phyloP scores from a whole-genome alignment of 2,329 filamentous ascomycete species.

The Botrytis cinerea region DNA sequence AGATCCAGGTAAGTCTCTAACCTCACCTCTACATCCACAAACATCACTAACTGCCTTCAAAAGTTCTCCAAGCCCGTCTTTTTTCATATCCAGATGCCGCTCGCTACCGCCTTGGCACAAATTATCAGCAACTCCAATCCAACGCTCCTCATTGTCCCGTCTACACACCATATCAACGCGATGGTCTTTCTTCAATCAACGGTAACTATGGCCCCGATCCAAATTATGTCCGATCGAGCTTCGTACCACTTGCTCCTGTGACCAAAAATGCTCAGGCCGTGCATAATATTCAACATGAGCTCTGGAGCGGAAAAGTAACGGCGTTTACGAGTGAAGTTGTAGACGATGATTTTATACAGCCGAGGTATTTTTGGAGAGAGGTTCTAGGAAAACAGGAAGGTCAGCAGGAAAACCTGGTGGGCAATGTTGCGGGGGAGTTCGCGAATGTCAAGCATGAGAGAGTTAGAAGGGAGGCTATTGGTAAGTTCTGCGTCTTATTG shows the following conservation, averaged over 20 bases:
- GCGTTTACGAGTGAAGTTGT: constrained; percentile 34
- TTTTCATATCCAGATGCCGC: constrained; percentile 58
- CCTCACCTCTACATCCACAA: constrained; percentile 32
- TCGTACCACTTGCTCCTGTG: constrained; percentile 3
- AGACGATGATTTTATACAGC: constrained; percentile 47
- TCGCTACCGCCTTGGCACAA: constrained; percentile 55
- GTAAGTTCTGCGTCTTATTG: background rate
- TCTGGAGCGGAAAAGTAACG: constrained; percentile 37
- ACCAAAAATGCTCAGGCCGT: background rate
- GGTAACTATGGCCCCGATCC: constrained; percentile 51
- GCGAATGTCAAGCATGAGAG: background rate
- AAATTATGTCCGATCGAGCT: constrained; percentile 43
- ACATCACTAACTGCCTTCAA: constrained; percentile 20
- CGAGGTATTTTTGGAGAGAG: constrained; percentile 42
- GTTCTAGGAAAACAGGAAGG: background rate
- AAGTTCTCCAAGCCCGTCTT: constrained; percentile 51
- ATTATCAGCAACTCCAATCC: constrained; percentile 52
- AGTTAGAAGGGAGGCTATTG: background rate
- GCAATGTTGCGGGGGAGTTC: background rate
- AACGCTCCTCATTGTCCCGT: constrained; percentile 26
- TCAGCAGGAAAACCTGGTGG: background rate
- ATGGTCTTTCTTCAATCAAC: constrained; percentile 44
- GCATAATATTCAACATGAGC: constrained; percentile 34
- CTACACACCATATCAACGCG: constrained; percentile 42
- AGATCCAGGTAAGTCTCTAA: constrained; percentile 52